Evolutionary conservation across 2,329 filamentous ascomycete species (phyloP).

Genomic region (Mycosphaerella sp.): DNA sequence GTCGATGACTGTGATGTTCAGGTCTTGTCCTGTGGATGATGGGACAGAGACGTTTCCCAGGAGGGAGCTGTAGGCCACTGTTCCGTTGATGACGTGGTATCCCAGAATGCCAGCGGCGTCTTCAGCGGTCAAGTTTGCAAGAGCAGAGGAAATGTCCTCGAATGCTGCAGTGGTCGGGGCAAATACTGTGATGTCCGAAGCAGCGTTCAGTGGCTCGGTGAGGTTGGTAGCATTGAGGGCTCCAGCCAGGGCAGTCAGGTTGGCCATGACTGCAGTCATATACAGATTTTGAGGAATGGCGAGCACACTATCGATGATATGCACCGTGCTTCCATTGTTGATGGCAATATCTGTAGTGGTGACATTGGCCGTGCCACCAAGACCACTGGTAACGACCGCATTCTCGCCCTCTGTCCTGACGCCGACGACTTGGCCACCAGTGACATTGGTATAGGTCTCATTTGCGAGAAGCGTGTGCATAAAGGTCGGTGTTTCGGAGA

Average conservation of each 20-base stretch:
- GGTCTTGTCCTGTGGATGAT: constrained; percentile 34
- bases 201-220: constrained; percentile 37
- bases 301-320: constrained; percentile 43
- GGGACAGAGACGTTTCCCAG: constrained; percentile 37
- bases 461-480: constrained; percentile 47
- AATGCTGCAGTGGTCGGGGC: constrained; percentile 57
- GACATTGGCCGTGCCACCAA: constrained; percentile 46
- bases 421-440: constrained; percentile 50
- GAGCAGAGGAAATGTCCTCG: constrained; percentile 48
- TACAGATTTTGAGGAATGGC: constrained; percentile 34
- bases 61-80: constrained; percentile 47
- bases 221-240: constrained; percentile 38
- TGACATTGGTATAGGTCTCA: constrained; percentile 51
- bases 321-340: constrained; percentile 37
- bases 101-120: constrained; percentile 50
- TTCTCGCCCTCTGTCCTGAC: constrained; percentile 34
- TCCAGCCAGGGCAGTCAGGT: constrained; percentile 38
- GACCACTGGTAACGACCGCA: constrained; percentile 49
- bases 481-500: constrained; percentile 37
- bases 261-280: constrained; percentile 19
- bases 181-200: constrained; percentile 55
- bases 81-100: constrained; percentile 58
- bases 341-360: constrained; percentile 36
- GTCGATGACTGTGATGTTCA: constrained; percentile 38
- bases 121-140: constrained; percentile 43